phyloP scores from a whole-genome alignment of 352 stramenopile genomes.

The Phytophthora pini region DNA sequence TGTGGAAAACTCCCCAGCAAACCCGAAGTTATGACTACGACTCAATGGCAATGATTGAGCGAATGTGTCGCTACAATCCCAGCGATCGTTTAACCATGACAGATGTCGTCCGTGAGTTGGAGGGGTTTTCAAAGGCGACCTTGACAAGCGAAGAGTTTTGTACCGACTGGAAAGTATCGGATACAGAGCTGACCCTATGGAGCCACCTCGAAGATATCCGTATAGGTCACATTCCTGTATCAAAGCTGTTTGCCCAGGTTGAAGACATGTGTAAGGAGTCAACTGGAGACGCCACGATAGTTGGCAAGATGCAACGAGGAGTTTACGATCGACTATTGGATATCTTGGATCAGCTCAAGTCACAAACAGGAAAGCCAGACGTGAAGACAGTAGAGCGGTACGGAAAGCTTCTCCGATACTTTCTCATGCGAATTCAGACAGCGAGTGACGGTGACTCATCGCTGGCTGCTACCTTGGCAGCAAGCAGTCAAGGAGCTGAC shows the following conservation, averaged over 20 bases:
- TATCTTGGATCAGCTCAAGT: slow-evolving; percentile 12
- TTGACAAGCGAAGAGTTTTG: not conserved
- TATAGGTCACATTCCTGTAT: not conserved
- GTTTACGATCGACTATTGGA: slow-evolving; percentile 13
- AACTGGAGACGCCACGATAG: not conserved
- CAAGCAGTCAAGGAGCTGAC: slow-evolving; percentile 13
- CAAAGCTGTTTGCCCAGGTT: slow-evolving; percentile 5
- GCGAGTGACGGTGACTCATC: not conserved
- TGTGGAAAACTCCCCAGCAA: slow-evolving; percentile 3
- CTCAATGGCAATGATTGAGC: slow-evolving; percentile 6
- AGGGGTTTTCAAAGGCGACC: not conserved
- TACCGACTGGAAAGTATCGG: not conserved
- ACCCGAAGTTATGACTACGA: not conserved
- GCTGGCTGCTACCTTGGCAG: slow-evolving; percentile 12
- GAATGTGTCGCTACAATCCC: slow-evolving; percentile 14
- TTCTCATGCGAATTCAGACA: not conserved
- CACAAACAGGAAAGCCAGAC: not conserved
- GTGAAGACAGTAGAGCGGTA: not conserved
- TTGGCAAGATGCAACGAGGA: slow-evolving; percentile 8
- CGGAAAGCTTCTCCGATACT: slow-evolving; percentile 4
- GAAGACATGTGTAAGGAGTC: slow-evolving; percentile 4
- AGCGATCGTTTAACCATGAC: slow-evolving; percentile 1
- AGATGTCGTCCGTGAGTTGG: slow-evolving; percentile 18
- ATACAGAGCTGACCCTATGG: not conserved
- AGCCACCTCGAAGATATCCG: not conserved